phyloP scores from a whole-genome alignment of 2,329 filamentous ascomycete species.

The Xylaria polymorpha region DNA sequence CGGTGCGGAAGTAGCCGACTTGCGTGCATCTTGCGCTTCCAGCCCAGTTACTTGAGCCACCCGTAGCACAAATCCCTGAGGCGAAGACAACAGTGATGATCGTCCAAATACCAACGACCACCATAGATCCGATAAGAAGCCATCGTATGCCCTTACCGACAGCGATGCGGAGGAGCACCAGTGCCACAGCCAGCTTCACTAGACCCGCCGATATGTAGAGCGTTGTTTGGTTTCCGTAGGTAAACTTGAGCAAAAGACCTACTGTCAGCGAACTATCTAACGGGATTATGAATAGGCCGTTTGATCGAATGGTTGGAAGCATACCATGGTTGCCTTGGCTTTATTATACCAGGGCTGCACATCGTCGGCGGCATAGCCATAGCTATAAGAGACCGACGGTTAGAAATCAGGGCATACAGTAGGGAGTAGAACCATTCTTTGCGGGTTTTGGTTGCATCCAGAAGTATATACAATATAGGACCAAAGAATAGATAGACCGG shows the following conservation, averaged over 20 bases:
- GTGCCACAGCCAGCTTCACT: constrained; percentile 50
- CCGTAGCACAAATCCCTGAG: constrained; percentile 47
- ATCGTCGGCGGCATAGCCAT: constrained; percentile 47
- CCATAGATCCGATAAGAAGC: constrained; percentile 45
- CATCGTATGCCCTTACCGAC: constrained; percentile 41
- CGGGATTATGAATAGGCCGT: neutral
- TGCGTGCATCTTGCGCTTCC: constrained; percentile 45
- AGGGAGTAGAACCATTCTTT: neutral
- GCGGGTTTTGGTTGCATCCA: neutral
- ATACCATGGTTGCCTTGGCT: constrained; percentile 37
- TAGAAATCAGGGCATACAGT: constrained; percentile 1
- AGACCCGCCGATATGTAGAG: constrained; percentile 51
- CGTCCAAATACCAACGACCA: constrained; percentile 48
- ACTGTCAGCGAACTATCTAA: constrained; percentile 29
- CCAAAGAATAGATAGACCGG: neutral
- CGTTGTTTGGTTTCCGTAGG: constrained; percentile 48
- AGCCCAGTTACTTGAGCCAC: constrained; percentile 48
- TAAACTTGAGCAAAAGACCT: constrained; percentile 40
- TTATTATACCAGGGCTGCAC: constrained; percentile 42
- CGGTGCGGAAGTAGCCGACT: constrained; percentile 50
- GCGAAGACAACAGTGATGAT: constrained; percentile 50
- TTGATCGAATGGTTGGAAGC: constrained; percentile 1
- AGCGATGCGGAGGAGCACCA: constrained; percentile 50
- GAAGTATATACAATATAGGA: neutral
- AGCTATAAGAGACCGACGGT: constrained; percentile 30